Base-by-base conservation (phyloP, 208 protist species). In the Trypanosoma theileri region DNA sequence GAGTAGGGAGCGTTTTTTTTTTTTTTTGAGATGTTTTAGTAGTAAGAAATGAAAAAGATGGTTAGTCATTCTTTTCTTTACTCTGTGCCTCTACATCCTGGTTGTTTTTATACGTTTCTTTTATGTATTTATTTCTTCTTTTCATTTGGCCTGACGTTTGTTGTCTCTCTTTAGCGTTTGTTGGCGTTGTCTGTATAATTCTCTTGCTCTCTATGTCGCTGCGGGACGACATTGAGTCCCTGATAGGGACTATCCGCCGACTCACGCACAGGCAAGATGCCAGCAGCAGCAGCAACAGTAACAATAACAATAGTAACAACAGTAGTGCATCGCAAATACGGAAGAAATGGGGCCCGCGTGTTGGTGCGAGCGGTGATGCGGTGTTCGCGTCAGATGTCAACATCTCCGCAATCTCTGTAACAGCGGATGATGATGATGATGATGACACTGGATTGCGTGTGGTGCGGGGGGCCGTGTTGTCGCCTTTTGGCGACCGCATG, bases 371-470 rank as follows among this genome's bases (percentile, higher is more conserved):
- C 24, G 42, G 8, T 11, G 17, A 54, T 4, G 2, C 16, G 7
- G 21, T 54, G 0, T 22, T 10, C n/a, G 0, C 50, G 6, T 61
- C 45, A 4, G 69, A 74, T 41, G 69, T 59, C 17, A 57, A 46
- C 54, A 74, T 74, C 28, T 74, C 69, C 26, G 59, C 69, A n/a
- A 66, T 74, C 11, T 68, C 60, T 31, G 22, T 57, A 22, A 26
- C 54, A 13, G 44, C 42, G 8, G 69, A 74, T 28, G 69, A 66
- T 19, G 48, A 54, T 17, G 52, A 59, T 8, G 11, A 26, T 10
- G 40, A 45, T 31, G 59, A 66, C 17, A 24, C 17, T 17, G 16
- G 42, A 10, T 21, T 7, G 46, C 28, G 41, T 31, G 11, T n/a
- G 28, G 11, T 13, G 21, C 28, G n/a, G 9, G 13, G 19, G 9